Conservation (phyloP, 768 basidiomycete species). For the Candolleomyces aberdarensis region DNA sequence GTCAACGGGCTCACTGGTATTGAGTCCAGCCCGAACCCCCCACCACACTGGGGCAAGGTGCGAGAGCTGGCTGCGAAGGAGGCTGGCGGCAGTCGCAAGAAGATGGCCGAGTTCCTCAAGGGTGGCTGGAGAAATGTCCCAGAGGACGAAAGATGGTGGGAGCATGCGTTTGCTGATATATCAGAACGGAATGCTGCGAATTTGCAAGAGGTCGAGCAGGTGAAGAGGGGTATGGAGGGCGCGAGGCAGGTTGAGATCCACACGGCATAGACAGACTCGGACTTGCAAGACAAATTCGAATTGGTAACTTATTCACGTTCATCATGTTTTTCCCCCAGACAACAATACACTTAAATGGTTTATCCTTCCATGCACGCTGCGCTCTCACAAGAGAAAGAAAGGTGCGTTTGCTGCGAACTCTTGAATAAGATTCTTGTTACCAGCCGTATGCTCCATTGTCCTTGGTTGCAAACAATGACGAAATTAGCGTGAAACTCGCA, state of each 20-base stretch:
- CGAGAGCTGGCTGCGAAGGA: slow-evolving; percentile 33
- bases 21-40: slow-evolving; percentile 41
- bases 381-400: too few relatives aligned
- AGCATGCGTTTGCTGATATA: slow-evolving; percentile 47
- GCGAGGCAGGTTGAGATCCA: background rate
- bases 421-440: too few relatives aligned
- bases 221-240: background rate
- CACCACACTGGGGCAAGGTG: slow-evolving; percentile 46
- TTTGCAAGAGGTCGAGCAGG: background rate
- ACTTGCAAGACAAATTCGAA: too few relatives aligned
- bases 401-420: too few relatives aligned
- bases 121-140: slow-evolving; percentile 64
- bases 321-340: too few relatives aligned
- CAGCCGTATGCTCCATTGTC: too few relatives aligned
- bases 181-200: slow-evolving; percentile 32
- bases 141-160: slow-evolving; percentile 64
- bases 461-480: too few relatives aligned
- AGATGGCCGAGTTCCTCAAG: slow-evolving; percentile 44
- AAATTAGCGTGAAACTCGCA: too few relatives aligned
- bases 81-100: slow-evolving; percentile 32
- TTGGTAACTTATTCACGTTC: too few relatives aligned
- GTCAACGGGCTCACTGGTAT: slow-evolving; percentile 46
- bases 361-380: too few relatives aligned
- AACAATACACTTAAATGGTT: too few relatives aligned
- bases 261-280: too few relatives aligned